Evolutionary conservation across 2,329 filamentous ascomycete genomes (phyloP), one percentile per base, ranked within the genome.

Genomic region (Cytospora chrysosperma): DNA sequence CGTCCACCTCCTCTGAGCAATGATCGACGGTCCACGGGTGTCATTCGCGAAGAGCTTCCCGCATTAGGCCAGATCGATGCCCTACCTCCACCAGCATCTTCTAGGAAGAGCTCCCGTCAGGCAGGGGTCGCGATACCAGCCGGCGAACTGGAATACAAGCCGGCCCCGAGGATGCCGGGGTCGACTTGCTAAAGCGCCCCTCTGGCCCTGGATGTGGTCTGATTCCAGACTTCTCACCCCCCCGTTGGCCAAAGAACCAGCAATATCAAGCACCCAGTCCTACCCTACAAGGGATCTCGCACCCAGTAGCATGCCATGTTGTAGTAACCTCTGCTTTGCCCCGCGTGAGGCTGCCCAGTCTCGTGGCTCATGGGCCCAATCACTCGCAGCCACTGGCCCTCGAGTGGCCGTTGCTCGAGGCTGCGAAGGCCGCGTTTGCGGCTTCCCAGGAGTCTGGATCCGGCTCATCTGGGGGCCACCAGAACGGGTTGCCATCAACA

Each of bases 111-210:
- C 61, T 61, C 37, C 53, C 56, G 50, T 49, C 50, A 34, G 32
- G 58, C 58, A 56, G 55, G 65, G 59, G 47, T 62, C 19, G 30
- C n/a, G 59, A 62, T 51, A 57, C 37, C 58, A 62, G 34, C 62
- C 52, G 65, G 59, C 65, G 58, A 67, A 67, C 65, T 67, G 65
- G 65, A 67, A 65, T 26, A 43, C 59, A 61, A 62, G 50, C 65
- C 62, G 62, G 62, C 37, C 59, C 59, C 28, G 65, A 56, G 52
- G 53, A 47, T 56, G 26, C 57, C 26, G 32, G 52, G 58, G 61
- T 54, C 37, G 49, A 43, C 30, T 55, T 43, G 37, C 58, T 60
- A 53, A 52, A 9, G 10, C 10, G 56, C 47, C 50, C 37, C 37
- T 50, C 56, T 60, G 58, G 57, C 30, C 56, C 30, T 59, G 61